Evolutionary conservation across 306 rosid species (phyloP), one percentile per base, ranked within the genome.

Genomic region (Pachyrhizus erosus): DNA sequence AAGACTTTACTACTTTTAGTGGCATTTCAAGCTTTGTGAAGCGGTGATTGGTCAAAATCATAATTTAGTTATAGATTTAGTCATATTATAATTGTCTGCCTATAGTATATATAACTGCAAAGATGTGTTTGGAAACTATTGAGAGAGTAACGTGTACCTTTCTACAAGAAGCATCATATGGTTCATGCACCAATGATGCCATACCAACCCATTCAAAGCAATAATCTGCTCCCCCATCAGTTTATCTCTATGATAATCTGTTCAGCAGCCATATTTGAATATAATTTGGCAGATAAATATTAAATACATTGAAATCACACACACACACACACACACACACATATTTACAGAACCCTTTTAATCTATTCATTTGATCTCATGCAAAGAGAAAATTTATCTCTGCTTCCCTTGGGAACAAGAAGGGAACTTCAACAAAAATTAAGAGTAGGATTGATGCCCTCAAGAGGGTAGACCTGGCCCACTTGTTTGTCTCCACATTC

Each of bases 191-290:
- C 85, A 91, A 74, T 13, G 92, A 89, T n/a, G 97, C 84, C 80
- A 48, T 73, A 72, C 98, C 97, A 57, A 91, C 96, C 54, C 94
- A 91, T 80, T 94, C 97, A 79, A 90, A 92, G 89, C 98, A 92
- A 83, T 83, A 89, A 88, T 92, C 96, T 13, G 93, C 93, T 55
- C 96, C 98, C n/a, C 90, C 93, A 2, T 69, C 89, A 49, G 94
- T 94, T 94, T 69, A 85, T 91, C 55, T 91, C 91, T 52, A 9
- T 75, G 70, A 92, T 86, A 64, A 83, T 62, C 98, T 92, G 88
- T 49, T 37, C 70, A 21, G 42, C 74, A 75, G 24, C 54, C 49
- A 74, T 11, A 80, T 42, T 37, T 2, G 14, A 46, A 13, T 18
- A 72, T 10, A 73, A 5, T 73, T 13, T 21, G 29, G 33, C 42